A percentile compares a stretch with the other conserved stretches of the same genome.
These are phyloP conservation scores for Hansenula lynferdii DNA, from an alignment of 1,139 yeast genomes.

Conservation along the genomic window DNA sequence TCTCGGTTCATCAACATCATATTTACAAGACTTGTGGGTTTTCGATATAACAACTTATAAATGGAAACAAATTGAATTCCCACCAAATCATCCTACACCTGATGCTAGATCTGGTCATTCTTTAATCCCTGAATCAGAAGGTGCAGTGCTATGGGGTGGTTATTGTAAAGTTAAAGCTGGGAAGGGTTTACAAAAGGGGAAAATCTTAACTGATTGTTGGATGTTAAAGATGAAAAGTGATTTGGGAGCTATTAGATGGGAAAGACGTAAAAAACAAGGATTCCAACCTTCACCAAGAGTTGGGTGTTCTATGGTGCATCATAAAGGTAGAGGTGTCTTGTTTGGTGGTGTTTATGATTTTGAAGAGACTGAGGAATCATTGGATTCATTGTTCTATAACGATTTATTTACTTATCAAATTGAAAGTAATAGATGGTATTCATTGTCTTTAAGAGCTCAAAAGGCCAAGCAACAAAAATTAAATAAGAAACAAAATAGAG, in stretches of 20 bases:
- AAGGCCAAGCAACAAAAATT: conserved; percentile 45
- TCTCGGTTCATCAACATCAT: conserved; percentile 77
- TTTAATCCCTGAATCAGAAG: conserved; percentile 74
- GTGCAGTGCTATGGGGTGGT: conserved; percentile 89
- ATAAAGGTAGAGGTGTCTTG: conserved; percentile 87
- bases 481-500: conserved; percentile 50
- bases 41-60: conserved; percentile 86
- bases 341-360: conserved; percentile 96
- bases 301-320: conserved; percentile 89
- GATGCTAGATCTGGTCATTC: conserved; percentile 96
- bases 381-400: conserved; percentile 83
- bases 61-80: conserved; percentile 89
- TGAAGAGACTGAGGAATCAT: conserved; percentile 90
- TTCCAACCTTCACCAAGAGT: conserved; percentile 88
- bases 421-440: conserved; percentile 88
- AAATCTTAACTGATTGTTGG: conserved; percentile 89
- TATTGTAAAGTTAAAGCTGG: conserved; percentile 90
- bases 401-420: conserved; percentile 77
- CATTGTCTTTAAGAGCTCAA: conserved; percentile 60
- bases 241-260: conserved; percentile 77
- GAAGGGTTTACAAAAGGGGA: conserved; percentile 87
- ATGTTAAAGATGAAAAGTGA: conserved; percentile 82
- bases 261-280: conserved; percentile 84
- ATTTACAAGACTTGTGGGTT: conserved; percentile 84
- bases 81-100: conserved; percentile 74